These are phyloP conservation scores for Malbranchea zuffiana DNA, from an alignment of 2,329 filamentous ascomycete species.

Conservation along the genomic window DNA sequence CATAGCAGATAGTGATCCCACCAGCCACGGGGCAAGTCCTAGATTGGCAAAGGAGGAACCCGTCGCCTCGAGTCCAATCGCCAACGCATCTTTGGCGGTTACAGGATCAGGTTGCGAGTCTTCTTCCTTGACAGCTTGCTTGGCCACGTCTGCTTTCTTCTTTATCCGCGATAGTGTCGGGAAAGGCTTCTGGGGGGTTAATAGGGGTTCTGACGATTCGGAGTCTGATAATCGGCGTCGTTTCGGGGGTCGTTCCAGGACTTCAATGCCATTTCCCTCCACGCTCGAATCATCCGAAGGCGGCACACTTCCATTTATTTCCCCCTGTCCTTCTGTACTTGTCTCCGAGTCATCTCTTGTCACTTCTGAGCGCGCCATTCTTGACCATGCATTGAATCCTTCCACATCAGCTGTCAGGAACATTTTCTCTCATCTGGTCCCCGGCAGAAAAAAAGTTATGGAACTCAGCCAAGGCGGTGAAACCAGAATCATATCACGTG, in stretches of 20 bases:
- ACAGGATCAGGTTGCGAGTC: constrained; percentile 24
- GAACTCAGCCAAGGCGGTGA: too few species aligned
- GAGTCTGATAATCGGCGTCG: constrained; percentile 29
- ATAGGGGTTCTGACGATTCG: constrained; percentile 25
- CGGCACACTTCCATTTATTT: neutral
- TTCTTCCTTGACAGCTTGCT: constrained; percentile 13
- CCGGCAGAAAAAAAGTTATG: too few species aligned
- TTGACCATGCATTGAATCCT: too few species aligned
- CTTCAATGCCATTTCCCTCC: constrained; percentile 1
- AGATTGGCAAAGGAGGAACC: constrained; percentile 54
- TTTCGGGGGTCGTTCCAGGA: constrained; percentile 25
- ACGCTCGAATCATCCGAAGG: neutral
- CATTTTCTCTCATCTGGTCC: too few species aligned
- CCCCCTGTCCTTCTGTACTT: neutral
- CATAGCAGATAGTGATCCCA: constrained; percentile 62
- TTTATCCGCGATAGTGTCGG: constrained; percentile 33
- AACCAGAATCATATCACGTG: too few species aligned
- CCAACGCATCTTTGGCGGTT: constrained; percentile 30
- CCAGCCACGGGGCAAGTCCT: constrained; percentile 73
- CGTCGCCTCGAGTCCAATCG: constrained; percentile 34
- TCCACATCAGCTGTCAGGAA: too few species aligned
- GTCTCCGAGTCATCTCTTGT: neutral
- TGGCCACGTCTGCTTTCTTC: constrained; percentile 22
- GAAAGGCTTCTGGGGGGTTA: constrained; percentile 18
- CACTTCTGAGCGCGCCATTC: constrained; percentile 15